Conservation (phyloP, 1,284 basidiomycete genomes). For the Ganoderma meredithae region DNA sequence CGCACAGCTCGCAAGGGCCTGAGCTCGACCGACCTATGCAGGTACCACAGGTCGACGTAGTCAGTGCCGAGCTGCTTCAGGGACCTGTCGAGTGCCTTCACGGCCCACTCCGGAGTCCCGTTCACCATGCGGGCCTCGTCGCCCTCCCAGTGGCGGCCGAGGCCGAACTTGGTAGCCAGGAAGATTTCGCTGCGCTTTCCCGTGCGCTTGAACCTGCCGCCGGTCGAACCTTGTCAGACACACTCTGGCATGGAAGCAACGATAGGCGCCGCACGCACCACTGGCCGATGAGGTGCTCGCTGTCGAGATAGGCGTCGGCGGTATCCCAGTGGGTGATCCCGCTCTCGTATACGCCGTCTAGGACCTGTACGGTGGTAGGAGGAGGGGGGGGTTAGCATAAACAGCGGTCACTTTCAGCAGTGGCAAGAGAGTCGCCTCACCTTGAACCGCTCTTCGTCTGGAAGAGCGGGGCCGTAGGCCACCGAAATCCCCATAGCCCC, state of each 20-base stretch:
- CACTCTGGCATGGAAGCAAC: too few relatives aligned
- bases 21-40: conserved; percentile 34
- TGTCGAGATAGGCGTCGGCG: conserved; percentile 38
- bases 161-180: conserved; percentile 55
- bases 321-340: conserved; percentile 40
- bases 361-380: conserved; percentile 19
- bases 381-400: not conserved
- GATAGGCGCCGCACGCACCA: conserved; percentile 30
- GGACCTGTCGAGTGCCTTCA: conserved; percentile 40
- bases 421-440: conserved; percentile 1
- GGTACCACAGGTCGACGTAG: conserved; percentile 47
- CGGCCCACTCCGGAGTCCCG: conserved; percentile 39
- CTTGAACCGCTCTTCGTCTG: not conserved
- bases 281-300: conserved; percentile 39
- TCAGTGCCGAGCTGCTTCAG: conserved; percentile 46
- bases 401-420: too few relatives aligned
- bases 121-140: conserved; percentile 32
- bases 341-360: conserved; percentile 35
- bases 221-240: not conserved
- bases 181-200: conserved; percentile 52
- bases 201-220: conserved; percentile 40
- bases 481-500: not conserved
- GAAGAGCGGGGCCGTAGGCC: not conserved
- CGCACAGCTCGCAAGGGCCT: conserved; percentile 12
- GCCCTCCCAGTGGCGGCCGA: conserved; percentile 35